Conservation (phyloP, 257 asterid species). For the Petunia secreta region DNA sequence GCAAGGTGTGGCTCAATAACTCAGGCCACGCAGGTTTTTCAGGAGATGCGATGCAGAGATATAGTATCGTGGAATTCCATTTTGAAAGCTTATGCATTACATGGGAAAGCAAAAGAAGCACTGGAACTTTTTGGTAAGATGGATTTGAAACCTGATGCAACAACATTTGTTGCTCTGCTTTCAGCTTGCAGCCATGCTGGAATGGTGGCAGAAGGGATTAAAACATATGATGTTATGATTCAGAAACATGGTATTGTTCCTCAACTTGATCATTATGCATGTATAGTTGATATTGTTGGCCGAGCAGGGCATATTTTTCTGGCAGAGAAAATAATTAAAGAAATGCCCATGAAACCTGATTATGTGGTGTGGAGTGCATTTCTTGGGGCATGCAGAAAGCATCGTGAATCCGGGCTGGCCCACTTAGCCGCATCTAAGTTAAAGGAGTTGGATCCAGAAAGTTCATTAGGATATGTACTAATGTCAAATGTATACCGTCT, state of each 20-base stretch:
- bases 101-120: slow-evolving; percentile 68
- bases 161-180: slow-evolving; percentile 76
- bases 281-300: slow-evolving; percentile 74
- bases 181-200: slow-evolving; percentile 89
- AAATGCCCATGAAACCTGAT: slow-evolving; percentile 78
- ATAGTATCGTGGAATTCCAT: slow-evolving; percentile 78
- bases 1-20: slow-evolving; percentile 73
- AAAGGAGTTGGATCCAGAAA: slow-evolving; percentile 67
- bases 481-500: slow-evolving; percentile 67
- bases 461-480: slow-evolving; percentile 71
- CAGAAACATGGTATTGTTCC: slow-evolving; percentile 63
- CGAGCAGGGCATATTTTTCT: slow-evolving; percentile 68
- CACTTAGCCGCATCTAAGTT: slow-evolving; percentile 58
- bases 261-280: slow-evolving; percentile 84
- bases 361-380: slow-evolving; percentile 85
- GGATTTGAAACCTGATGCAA: slow-evolving; percentile 63
- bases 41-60: slow-evolving; percentile 58
- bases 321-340: slow-evolving; percentile 56
- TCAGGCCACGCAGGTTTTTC: slow-evolving; percentile 57
- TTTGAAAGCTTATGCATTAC: slow-evolving; percentile 79
- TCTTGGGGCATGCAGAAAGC: slow-evolving; percentile 84
- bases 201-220: slow-evolving; percentile 69
- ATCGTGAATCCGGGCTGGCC: slow-evolving; percentile 64
- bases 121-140: slow-evolving; percentile 52
- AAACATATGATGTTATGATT: slow-evolving; percentile 56